phyloP scores from a whole-genome alignment of 2,329 filamentous ascomycete species.

The Alternaria sp. region DNA sequence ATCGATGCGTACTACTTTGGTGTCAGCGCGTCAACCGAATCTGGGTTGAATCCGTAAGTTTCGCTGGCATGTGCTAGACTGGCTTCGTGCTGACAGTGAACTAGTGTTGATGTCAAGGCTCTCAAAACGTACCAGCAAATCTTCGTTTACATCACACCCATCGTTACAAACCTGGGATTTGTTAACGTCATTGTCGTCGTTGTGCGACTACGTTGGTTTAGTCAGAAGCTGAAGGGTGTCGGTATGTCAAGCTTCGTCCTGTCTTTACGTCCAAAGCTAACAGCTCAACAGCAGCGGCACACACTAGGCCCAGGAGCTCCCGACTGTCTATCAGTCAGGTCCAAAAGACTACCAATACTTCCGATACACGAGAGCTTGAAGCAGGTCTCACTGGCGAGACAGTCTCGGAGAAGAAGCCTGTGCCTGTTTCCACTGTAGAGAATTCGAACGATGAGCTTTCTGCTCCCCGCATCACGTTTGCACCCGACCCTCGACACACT shows the following conservation, averaged over 20 bases:
- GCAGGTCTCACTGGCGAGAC: constrained; percentile 16
- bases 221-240: constrained; percentile 89
- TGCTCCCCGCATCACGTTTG: constrained; percentile 14
- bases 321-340: background rate
- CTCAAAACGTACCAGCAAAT: constrained; percentile 61
- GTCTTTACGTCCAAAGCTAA: background rate
- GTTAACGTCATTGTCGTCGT: constrained; percentile 79
- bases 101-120: constrained; percentile 59
- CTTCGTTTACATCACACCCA: constrained; percentile 50
- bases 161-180: constrained; percentile 51
- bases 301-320: constrained; percentile 47
- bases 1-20: constrained; percentile 90
- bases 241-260: constrained; percentile 52
- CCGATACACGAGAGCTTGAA: constrained; percentile 11
- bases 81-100: constrained; percentile 19
- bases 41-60: constrained; percentile 80
- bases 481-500: constrained; percentile 6
- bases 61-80: no score
- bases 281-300: constrained; percentile 63
- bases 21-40: constrained; percentile 86
- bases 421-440: background rate
- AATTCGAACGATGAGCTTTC: background rate
- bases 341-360: background rate
- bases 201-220: constrained; percentile 95
- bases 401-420: constrained; percentile 4